A percentile compares a stretch with the other conserved stretches of the same genome.
phyloP scores from a whole-genome alignment of 2,329 filamentous ascomycete genomes.

The Torrubiellomyces zombiae region DNA sequence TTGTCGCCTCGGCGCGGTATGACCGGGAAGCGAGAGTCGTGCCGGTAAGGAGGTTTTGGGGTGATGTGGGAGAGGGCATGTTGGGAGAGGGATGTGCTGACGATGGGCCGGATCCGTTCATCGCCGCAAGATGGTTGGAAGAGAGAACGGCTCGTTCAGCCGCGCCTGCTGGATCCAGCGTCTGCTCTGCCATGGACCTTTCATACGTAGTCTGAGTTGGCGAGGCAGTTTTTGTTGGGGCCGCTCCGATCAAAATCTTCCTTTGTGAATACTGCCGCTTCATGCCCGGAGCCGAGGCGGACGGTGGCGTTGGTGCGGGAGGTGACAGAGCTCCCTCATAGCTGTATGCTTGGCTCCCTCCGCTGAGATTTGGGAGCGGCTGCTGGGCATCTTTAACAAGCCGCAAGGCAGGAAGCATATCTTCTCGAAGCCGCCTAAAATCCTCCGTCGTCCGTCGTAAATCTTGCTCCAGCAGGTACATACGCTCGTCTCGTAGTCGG shows the following conservation, averaged over 20 bases:
- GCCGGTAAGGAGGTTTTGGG: constrained; percentile 34
- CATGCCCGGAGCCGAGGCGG: constrained; percentile 35
- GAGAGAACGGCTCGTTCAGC: constrained; percentile 49
- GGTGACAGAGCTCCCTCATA: constrained; percentile 37
- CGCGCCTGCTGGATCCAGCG: constrained; percentile 51
- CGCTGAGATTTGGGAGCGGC: constrained; percentile 47
- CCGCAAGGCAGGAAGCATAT: constrained; percentile 77
- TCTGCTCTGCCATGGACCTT: constrained; percentile 43
- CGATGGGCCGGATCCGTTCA: constrained; percentile 47
- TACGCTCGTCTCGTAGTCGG: constrained; percentile 76
- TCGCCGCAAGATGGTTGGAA: constrained; percentile 52
- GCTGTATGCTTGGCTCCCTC: constrained; percentile 22
- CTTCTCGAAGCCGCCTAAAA: constrained; percentile 75
- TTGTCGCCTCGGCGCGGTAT: constrained; percentile 39
- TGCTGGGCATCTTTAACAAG: constrained; percentile 85
- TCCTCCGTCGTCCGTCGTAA: constrained; percentile 73
- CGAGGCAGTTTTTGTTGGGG: constrained; percentile 61
- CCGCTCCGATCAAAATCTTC: constrained; percentile 52
- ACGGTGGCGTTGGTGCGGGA: constrained; percentile 38
- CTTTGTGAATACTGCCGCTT: constrained; percentile 62
- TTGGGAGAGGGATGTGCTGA: constrained; percentile 44
- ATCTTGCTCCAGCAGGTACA: constrained; percentile 68
- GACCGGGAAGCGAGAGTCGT: constrained; percentile 45
- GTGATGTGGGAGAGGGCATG: constrained; percentile 53
- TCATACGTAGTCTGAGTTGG: constrained; percentile 59